Evolutionary conservation across 2,329 filamentous ascomycete species (phyloP).

Genomic region (Trichoderma endophyticum): DNA sequence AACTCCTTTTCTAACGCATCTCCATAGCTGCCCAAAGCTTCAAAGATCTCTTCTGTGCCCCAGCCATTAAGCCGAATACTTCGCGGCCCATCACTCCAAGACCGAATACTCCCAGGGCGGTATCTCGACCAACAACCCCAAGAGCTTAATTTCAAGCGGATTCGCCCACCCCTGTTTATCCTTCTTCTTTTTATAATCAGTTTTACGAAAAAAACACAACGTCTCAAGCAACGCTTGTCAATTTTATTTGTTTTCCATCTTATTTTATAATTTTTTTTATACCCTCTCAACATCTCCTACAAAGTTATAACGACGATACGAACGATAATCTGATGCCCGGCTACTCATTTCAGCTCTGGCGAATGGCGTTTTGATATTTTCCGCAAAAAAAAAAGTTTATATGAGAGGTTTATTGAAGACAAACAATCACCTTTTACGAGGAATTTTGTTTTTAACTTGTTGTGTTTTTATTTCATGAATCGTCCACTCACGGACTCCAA

Average conservation of each 20-base stretch:
- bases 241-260: background rate
- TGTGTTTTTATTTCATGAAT: background rate
- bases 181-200: background rate
- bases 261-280: background rate
- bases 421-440: background rate
- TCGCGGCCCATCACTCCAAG: constrained; percentile 13
- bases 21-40: constrained; percentile 37
- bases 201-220: background rate
- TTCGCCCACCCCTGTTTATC: background rate
- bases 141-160: background rate
- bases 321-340: background rate
- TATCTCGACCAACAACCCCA: constrained; percentile 6
- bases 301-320: background rate
- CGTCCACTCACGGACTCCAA: no score
- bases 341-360: background rate
- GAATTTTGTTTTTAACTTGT: background rate
- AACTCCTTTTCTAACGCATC: background rate
- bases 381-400: background rate
- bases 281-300: background rate
- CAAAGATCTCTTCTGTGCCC: constrained; percentile 39
- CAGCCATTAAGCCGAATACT: background rate
- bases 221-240: background rate
- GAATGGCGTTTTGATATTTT: background rate
- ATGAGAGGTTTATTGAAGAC: background rate
- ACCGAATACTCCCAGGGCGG: background rate